Conservation (phyloP, 2,329 filamentous ascomycete species). For the Xylariales sp. region DNA sequence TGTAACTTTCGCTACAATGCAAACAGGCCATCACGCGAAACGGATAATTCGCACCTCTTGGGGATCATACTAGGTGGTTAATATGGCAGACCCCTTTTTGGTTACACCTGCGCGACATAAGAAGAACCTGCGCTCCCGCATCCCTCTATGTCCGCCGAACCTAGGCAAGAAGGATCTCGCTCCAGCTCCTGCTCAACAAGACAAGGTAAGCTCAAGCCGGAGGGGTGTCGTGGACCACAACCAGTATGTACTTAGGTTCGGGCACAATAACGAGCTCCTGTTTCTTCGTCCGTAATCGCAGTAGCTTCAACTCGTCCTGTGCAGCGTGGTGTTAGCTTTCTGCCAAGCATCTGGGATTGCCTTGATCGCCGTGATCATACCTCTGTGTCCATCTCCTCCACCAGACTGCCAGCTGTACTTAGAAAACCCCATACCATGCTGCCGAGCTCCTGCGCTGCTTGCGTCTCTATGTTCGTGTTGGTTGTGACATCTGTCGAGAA, state of each 20-base stretch:
- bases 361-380: constrained; percentile 42
- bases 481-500: constrained; percentile 42
- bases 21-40: too few species aligned
- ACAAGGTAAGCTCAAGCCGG: constrained; percentile 54
- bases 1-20: too few species aligned
- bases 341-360: too few species aligned
- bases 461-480: constrained; percentile 42
- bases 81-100: too few species aligned
- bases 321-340: constrained; percentile 10
- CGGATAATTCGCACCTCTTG: too few species aligned
- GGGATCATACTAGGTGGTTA: too few species aligned
- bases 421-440: constrained; percentile 73
- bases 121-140: too few species aligned
- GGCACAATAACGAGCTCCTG: constrained; percentile 81
- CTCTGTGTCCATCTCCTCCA: constrained; percentile 70
- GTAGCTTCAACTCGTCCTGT: constrained; percentile 70
- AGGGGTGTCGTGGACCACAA: constrained; percentile 79
- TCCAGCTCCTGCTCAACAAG: too few species aligned
- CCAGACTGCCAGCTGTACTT: constrained; percentile 61
- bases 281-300: constrained; percentile 76
- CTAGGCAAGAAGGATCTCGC: too few species aligned
- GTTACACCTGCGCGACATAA: too few species aligned
- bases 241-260: constrained; percentile 71
- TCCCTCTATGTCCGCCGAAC: too few species aligned
- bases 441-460: constrained; percentile 68